Percentiles rank a stretch among this genome's conserved stretches.
Evolutionary conservation across 345 rosid species (phyloP).

Genomic region (Populus alba): DNA sequence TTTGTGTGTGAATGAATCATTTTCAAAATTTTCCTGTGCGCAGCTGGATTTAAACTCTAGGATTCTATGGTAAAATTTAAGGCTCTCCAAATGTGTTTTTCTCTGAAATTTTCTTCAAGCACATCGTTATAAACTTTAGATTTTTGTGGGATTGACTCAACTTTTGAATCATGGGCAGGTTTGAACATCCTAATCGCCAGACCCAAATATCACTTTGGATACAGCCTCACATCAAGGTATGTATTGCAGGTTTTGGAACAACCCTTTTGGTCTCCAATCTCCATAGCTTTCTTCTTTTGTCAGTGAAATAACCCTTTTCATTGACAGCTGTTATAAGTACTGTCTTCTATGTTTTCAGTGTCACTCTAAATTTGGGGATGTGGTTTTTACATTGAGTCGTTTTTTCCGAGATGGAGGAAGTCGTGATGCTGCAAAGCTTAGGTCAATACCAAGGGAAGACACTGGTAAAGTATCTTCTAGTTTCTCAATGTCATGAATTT

Average conservation of each 20-base stretch:
- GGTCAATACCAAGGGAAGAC: slow-evolving; percentile 32
- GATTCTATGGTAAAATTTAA: not conserved
- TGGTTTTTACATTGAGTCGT: slow-evolving; percentile 69
- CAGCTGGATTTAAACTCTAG: not conserved
- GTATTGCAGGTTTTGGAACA: slow-evolving; percentile 13
- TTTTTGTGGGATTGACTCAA: slow-evolving; percentile 9
- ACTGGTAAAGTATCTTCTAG: slow-evolving; percentile 46
- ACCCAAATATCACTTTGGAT: slow-evolving; percentile 91
- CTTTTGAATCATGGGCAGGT: slow-evolving; percentile 50
- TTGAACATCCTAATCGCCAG: slow-evolving; percentile 61
- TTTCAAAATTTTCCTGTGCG: no score
- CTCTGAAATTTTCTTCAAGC: not conserved
- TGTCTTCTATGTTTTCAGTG: slow-evolving; percentile 50
- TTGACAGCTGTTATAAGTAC: slow-evolving; percentile 4
- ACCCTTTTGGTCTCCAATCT: slow-evolving; percentile 12
- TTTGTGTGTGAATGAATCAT: not conserved
- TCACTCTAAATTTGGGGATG: slow-evolving; percentile 77
- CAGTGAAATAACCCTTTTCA: slow-evolving; percentile 8
- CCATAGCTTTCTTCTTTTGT: slow-evolving; percentile 21
- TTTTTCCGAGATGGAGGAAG: slow-evolving; percentile 69
- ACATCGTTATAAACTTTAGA: slow-evolving; percentile 1
- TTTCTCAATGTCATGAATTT: slow-evolving; percentile 2
- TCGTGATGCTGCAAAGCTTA: slow-evolving; percentile 31
- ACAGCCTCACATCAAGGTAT: slow-evolving; percentile 81
- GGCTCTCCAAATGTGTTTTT: not conserved